A percentile compares a stretch with the other conserved stretches of the same genome.
phyloP scores from a whole-genome alignment of 352 stramenopile genomes.

The Globisporangium cederbergense region DNA sequence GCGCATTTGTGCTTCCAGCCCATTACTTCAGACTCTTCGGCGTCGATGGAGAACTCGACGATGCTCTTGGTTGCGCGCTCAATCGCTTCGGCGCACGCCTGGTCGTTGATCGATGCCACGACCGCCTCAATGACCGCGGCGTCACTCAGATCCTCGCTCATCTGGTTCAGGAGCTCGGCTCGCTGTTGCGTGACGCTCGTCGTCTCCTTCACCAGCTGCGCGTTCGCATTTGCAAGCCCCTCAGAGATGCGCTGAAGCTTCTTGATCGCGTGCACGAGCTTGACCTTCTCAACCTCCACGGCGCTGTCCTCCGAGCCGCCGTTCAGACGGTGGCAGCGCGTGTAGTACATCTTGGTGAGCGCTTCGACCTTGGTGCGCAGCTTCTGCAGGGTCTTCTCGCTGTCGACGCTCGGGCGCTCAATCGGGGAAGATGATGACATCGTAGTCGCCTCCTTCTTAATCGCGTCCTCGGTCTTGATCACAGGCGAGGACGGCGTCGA shows the following conservation, averaged over 20 bases:
- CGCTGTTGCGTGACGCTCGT: slow-evolving; percentile 20
- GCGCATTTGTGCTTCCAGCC: slow-evolving; percentile 10
- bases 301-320: slow-evolving; percentile 14
- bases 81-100: slow-evolving; percentile 10
- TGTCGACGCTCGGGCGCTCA: slow-evolving; percentile 14
- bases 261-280: slow-evolving; percentile 48
- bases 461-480: slow-evolving; percentile 11
- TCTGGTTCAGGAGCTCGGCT: not conserved
- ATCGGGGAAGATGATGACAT: not conserved
- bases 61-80: slow-evolving; percentile 5
- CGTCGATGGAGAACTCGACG: not conserved
- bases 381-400: slow-evolving; percentile 40
- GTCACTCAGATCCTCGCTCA: slow-evolving; percentile 7
- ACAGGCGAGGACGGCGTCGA: slow-evolving; percentile 15
- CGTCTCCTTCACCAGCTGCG: slow-evolving; percentile 31
- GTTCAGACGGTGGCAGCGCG: slow-evolving; percentile 44
- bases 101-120: slow-evolving; percentile 7
- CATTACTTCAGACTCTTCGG: slow-evolving; percentile 5
- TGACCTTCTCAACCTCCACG: slow-evolving; percentile 37
- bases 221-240: slow-evolving; percentile 42
- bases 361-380: slow-evolving; percentile 47
- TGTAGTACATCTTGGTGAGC: slow-evolving; percentile 63
- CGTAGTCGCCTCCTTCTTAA: slow-evolving; percentile 1
- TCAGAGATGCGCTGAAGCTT: slow-evolving; percentile 48
- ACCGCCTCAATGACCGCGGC: slow-evolving; percentile 10